Base-by-base conservation (phyloP, 495 filamentous ascomycete species). In the Aspergillus baeticus region DNA sequence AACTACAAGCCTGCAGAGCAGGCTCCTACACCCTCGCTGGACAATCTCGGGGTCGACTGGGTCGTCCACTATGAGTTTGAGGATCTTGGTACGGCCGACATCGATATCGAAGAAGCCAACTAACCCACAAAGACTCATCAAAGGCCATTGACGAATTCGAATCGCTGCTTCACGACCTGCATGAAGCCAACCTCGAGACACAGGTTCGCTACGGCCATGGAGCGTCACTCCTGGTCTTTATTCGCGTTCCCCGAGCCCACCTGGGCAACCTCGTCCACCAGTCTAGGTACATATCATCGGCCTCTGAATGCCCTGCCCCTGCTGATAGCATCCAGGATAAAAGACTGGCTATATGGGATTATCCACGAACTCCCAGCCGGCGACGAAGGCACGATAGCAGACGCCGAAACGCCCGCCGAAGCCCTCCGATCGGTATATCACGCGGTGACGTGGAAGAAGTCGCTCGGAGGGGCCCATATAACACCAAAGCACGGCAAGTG, bases 341-440 rank as follows among this genome's bases (percentile, higher is more conserved):
- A 92, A 67, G 94, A 98, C 73, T 98, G 92, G 92, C 82, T 98
- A 26, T 87, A 89, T 66, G 90, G 92, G 21, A 88, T 97, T 34
- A 83, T 87, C 44, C 77, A 87, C 51, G 81, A 80, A 15, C 82
- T 91, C 3, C 94, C 93, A 0, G 81, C 83, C 31, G 70, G 70
- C 31, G 69, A 71, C 33, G 61, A 66, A 14, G 45, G 68, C 3
- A 85, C 92, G 5, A 48, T 61, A 10, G 68, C 60, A 10, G 72
- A 82, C 33, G 84, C 91, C 0, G 75, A 96, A 39, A 90, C 84
- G 8, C 88, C 93, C 59, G 88, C 94, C 21, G 94, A 98, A 71
- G 82, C 92, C n/a, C 80, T 96, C n/a, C 83, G 94, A 36, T 84
- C 94, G 29, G 84, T 96, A 18, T 91, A 96, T 65, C 82, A 91